Percentiles rank a stretch among this genome's conserved stretches.
Conservation (phyloP, 2,329 filamentous ascomycete species). For the Periconia digitata region DNA sequence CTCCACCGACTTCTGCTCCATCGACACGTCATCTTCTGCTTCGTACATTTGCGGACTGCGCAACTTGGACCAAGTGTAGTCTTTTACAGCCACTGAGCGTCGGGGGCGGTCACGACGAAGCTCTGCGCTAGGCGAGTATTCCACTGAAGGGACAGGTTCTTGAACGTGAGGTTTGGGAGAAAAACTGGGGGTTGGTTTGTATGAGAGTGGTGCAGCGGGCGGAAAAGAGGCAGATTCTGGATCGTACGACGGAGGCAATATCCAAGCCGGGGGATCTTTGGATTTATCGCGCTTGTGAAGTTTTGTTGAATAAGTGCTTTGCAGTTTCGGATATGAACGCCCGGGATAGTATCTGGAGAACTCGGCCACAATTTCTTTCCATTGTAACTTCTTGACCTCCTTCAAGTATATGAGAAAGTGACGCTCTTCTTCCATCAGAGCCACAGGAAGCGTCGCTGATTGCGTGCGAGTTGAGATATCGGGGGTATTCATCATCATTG, state of each 20-base stretch:
- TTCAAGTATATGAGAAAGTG: conserved; percentile 45
- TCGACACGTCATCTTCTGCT: neutral
- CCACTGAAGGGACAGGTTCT: conserved; percentile 1
- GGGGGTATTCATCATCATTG: no score
- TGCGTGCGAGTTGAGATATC: neutral
- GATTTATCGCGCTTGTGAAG: conserved; percentile 29
- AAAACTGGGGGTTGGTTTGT: no score
- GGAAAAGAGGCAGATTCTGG: neutral
- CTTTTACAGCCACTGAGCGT: conserved; percentile 22
- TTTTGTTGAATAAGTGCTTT: conserved; percentile 29
- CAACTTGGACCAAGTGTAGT: conserved; percentile 32
- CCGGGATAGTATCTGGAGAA: conserved; percentile 33
- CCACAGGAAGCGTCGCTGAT: neutral
- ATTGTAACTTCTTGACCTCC: conserved; percentile 41
- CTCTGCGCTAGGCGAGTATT: conserved; percentile 24
- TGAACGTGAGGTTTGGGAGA: no score
- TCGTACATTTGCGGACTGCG: conserved; percentile 7
- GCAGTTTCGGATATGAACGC: conserved; percentile 26
- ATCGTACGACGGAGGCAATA: conserved; percentile 17
- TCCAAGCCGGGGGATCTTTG: conserved; percentile 22
- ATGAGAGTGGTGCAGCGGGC: neutral
- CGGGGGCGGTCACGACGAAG: conserved; percentile 19
- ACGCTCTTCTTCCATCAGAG: conserved; percentile 18
- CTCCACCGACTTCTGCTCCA: conserved; percentile 12
- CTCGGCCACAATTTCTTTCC: conserved; percentile 37